These are phyloP conservation scores for Dacryopinax spathularia DNA, from an alignment of 768 basidiomycete species.

Conservation along the genomic window DNA sequence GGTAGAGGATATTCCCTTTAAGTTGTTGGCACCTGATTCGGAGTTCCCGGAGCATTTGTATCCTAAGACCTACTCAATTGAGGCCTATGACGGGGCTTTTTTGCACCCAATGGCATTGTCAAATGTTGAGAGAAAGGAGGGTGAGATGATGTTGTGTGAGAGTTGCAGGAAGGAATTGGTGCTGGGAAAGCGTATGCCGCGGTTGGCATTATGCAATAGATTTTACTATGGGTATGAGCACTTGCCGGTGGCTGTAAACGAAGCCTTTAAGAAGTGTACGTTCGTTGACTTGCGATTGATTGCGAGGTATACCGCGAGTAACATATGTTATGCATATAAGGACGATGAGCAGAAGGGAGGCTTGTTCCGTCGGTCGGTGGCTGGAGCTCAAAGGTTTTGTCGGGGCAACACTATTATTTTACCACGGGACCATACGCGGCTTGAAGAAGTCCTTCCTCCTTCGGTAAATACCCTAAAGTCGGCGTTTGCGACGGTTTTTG, in stretches of 20 bases:
- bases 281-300: neutral
- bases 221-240: neutral
- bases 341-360: neutral
- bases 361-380: neutral
- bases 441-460: neutral
- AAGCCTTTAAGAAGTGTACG: neutral
- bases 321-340: neutral
- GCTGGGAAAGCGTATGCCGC: neutral
- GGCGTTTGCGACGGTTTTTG: neutral
- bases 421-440: neutral
- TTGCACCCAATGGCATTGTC: neutral
- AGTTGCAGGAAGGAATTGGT: neutral
- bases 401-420: neutral
- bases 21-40: neutral
- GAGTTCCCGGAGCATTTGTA: neutral
- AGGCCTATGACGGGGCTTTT: neutral
- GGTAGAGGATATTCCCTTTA: no score
- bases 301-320: neutral
- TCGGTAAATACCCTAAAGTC: neutral
- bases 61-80: neutral
- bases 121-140: neutral
- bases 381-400: neutral
- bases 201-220: neutral
- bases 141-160: neutral
- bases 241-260: neutral